These are phyloP conservation scores for Rhododendron williamsianum DNA, from an alignment of 148 eudicot species.

Conservation along the genomic window DNA sequence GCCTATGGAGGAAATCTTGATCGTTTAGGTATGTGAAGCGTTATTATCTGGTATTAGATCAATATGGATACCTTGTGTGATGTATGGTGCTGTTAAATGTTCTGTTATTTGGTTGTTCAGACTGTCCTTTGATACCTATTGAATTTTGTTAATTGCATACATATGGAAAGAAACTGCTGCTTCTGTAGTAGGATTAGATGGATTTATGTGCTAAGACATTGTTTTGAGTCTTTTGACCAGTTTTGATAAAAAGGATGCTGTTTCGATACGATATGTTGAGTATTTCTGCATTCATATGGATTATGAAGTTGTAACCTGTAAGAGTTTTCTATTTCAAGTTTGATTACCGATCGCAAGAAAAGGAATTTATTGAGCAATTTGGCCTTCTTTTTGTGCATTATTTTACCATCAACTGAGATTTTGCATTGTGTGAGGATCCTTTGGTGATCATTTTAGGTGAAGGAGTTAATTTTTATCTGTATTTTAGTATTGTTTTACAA, in stretches of 20 bases:
- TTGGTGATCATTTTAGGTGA: neutral
- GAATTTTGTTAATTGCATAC: neutral
- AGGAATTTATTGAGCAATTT: neutral
- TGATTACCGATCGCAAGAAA: neutral
- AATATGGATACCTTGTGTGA: neutral
- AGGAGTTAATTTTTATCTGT: neutral
- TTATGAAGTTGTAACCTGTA: neutral
- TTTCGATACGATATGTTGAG: neutral
- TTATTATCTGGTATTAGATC: conserved; percentile 12
- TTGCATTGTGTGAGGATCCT: neutral
- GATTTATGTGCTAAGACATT: neutral
- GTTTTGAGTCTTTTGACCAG: neutral
- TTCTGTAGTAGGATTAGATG: neutral
- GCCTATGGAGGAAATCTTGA: conserved; percentile 69
- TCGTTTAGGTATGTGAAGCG: conserved; percentile 50
- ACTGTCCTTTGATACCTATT: neutral
- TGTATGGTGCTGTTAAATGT: conserved; percentile 2
- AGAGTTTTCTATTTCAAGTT: neutral
- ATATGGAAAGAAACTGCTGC: neutral
- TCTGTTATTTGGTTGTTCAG: neutral
- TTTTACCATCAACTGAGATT: neutral
- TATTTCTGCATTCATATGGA: neutral
- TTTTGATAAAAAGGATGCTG: neutral
- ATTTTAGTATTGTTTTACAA: neutral
- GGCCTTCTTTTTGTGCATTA: neutral